A percentile compares a stretch with the other conserved stretches of the same genome.
Evolutionary conservation across 352 stramenopile genomes (phyloP).

Genomic region (Phytophthora multivora): DNA sequence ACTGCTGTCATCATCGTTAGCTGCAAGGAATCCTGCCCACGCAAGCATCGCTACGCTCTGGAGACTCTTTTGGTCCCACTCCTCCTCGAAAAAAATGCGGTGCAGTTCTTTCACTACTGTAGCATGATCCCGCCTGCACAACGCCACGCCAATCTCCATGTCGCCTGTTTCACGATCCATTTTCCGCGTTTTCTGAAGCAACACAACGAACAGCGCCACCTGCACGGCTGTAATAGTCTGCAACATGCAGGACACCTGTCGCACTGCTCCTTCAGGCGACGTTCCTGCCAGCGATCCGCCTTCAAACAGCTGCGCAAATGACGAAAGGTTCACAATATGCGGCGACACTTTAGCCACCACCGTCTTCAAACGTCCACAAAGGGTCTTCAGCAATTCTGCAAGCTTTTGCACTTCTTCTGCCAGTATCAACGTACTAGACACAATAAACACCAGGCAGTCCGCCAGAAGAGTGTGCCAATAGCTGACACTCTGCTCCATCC

Average conservation of each 20-base stretch:
- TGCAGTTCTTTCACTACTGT: conserved; percentile 67
- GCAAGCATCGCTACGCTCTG: conserved; percentile 81
- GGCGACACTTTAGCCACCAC: conserved; percentile 75
- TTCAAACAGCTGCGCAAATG: conserved; percentile 76
- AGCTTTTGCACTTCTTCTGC: conserved; percentile 63
- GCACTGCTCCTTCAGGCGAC: conserved; percentile 66
- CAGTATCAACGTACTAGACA: conserved; percentile 56
- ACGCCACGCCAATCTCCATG: conserved; percentile 41
- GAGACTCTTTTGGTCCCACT: conserved; percentile 71
- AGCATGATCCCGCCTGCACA: conserved; percentile 53
- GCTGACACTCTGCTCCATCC: conserved; percentile 67
- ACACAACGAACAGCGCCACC: conserved; percentile 61
- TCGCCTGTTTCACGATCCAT: conserved; percentile 70
- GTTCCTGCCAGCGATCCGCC: conserved; percentile 63
- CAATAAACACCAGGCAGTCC: conserved; percentile 67
- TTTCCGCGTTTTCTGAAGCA: conserved; percentile 68
- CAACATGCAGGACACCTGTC: conserved; percentile 79
- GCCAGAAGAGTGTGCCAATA: conserved; percentile 82
- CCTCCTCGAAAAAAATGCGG: conserved; percentile 57
- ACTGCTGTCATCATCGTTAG: conserved; percentile 37
- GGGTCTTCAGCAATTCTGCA: conserved; percentile 51
- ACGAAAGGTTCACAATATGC: conserved; percentile 84
- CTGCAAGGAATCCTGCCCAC: conserved; percentile 69
- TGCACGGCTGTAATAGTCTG: conserved; percentile 77
- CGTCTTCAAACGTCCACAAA: conserved; percentile 62